These are phyloP conservation scores for Nakazawaea wyomingensis DNA, from an alignment of 805 yeast genomes.

Conservation along the genomic window DNA sequence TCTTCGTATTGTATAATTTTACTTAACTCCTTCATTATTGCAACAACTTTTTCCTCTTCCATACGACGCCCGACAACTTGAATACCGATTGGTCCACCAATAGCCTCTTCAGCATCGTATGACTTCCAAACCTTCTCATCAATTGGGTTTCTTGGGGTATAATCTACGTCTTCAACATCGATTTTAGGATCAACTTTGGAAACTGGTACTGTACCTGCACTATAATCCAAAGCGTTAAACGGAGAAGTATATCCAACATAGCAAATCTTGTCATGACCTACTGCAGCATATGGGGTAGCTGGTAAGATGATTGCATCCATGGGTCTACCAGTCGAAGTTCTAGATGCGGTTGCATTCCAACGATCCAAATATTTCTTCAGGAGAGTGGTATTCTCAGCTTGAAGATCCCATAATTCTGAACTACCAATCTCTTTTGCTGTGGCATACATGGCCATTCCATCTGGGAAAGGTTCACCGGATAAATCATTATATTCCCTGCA, in stretches of 20 bases:
- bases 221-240: constrained; percentile 45
- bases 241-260: constrained; percentile 45
- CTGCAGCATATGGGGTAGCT: constrained; percentile 40
- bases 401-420: constrained; percentile 38
- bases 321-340: constrained; percentile 32
- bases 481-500: constrained; percentile 27
- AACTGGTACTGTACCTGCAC: constrained; percentile 50
- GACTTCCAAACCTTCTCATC: constrained; percentile 39
- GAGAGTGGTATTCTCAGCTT: constrained; percentile 33
- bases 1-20: constrained; percentile 8
- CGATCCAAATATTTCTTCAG: constrained; percentile 34
- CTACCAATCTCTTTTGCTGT: constrained; percentile 30
- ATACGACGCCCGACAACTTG: constrained; percentile 57
- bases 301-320: constrained; percentile 47
- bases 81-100: constrained; percentile 60
- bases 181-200: constrained; percentile 42
- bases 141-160: constrained; percentile 30
- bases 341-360: constrained; percentile 33
- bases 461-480: constrained; percentile 42
- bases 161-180: constrained; percentile 27
- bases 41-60: constrained; percentile 52
- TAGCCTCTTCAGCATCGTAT: constrained; percentile 42
- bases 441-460: constrained; percentile 35
- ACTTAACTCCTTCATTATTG: constrained; percentile 9
- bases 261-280: constrained; percentile 25